phyloP scores from a whole-genome alignment of 1,139 yeast genomes.

The Arxiozyma slooffiae region DNA sequence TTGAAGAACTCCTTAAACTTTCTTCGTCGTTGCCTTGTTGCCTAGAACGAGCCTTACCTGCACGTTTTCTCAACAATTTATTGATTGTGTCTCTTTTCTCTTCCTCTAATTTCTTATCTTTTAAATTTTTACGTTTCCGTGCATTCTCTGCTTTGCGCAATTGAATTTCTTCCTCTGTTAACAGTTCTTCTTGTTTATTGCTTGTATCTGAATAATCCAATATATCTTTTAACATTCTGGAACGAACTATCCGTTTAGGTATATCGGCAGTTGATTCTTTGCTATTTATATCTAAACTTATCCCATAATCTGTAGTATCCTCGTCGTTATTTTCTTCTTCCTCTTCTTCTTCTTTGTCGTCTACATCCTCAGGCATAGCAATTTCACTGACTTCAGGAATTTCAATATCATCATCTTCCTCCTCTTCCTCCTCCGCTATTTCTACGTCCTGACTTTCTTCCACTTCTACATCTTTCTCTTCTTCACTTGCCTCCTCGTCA shows the following conservation, averaged over 20 bases:
- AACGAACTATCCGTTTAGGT: conserved; percentile 10
- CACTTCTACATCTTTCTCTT: conserved; percentile 11
- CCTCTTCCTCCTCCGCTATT: conserved; percentile 8
- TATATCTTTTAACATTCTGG: conserved; percentile 23
- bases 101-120: conserved; percentile 75
- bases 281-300: background rate
- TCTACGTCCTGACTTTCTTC: conserved; percentile 10
- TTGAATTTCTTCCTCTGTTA: conserved; percentile 79
- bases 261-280: conserved; percentile 4
- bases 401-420: conserved; percentile 5
- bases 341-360: background rate
- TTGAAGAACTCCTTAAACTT: conserved; percentile 24
- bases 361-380: background rate
- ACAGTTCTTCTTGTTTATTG: conserved; percentile 22
- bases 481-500: conserved; percentile 9
- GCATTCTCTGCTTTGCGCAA: conserved; percentile 80
- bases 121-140: conserved; percentile 76
- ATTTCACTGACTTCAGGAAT: background rate
- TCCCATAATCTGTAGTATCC: conserved; percentile 2
- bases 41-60: conserved; percentile 48
- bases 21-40: conserved; percentile 35
- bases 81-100: conserved; percentile 88
- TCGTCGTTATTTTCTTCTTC: conserved; percentile 14
- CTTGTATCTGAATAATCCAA: conserved; percentile 14
- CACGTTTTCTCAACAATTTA: conserved; percentile 73